phyloP scores from a whole-genome alignment of 2,329 filamentous ascomycete species.

The Diplodia scrobiculata region DNA sequence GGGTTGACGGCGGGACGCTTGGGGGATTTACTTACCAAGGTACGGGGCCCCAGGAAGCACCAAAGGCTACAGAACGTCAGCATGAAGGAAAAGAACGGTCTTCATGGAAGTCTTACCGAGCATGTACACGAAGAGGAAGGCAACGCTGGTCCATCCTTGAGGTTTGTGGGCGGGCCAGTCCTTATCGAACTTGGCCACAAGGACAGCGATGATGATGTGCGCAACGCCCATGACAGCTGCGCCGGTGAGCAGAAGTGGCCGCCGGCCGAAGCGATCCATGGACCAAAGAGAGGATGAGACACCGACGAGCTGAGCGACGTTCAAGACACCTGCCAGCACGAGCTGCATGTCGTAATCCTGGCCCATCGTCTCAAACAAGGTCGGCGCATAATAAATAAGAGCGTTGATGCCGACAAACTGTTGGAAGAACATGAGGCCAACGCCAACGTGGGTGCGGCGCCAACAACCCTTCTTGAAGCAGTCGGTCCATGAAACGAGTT shows the following conservation, averaged over 20 bases:
- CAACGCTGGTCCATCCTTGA: conserved; percentile 60
- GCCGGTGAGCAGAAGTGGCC: conserved; percentile 47
- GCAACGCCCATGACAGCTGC: conserved; percentile 53
- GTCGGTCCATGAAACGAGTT: conserved; percentile 52
- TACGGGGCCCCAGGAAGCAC: conserved; percentile 60
- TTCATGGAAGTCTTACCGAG: conserved; percentile 38
- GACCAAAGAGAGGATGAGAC: conserved; percentile 48
- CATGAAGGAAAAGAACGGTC: neutral
- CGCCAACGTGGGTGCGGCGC: conserved; percentile 47
- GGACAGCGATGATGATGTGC: conserved; percentile 55
- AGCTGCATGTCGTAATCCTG: conserved; percentile 43
- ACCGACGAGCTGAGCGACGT: conserved; percentile 49
- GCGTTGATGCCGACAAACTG: conserved; percentile 52
- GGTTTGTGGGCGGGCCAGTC: conserved; percentile 56
- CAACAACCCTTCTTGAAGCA: conserved; percentile 52
- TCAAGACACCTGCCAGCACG: conserved; percentile 47
- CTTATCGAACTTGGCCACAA: conserved; percentile 57
- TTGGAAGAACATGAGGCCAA: conserved; percentile 51
- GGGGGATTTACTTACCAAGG: conserved; percentile 39
- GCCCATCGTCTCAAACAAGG: conserved; percentile 49
- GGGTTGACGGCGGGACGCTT: neutral
- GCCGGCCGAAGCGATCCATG: conserved; percentile 49
- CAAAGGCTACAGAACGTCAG: conserved; percentile 52
- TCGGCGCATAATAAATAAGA: conserved; percentile 55
- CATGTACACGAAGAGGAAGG: conserved; percentile 65